Base-by-base conservation (phyloP, 1,139 yeast genomes). In the Suhomyces maxii region DNA sequence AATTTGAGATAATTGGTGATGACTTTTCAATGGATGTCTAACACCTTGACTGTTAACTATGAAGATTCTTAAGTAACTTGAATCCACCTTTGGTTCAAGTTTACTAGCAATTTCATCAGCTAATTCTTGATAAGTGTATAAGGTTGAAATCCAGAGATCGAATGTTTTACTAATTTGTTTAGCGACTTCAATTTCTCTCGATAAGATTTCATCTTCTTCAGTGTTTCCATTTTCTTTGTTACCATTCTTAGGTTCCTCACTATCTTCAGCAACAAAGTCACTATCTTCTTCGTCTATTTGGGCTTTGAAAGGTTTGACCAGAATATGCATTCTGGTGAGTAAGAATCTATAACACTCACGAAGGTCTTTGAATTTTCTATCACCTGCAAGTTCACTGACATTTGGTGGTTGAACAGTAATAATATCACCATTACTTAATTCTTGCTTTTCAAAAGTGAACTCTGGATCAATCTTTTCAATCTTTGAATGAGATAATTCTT, bases 361-460 rank as follows among this genome's bases (percentile, higher is more conserved):
- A 7, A 82, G 74, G 42, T 71, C 68, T 57, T 52, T 54, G 48
- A 65, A 64, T 32, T 50, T 60, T 26, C 46, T 42, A 23, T 50
- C 58, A 7, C 55, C 53, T 3, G 63, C 58, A 12, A 62, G 53
- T 8, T 58, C 54, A 9, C 55, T 54, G 1, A 55, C 58, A 39
- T 66, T 58, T 1, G 61, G 50, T 1, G 63, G 59, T 48, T 85
- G 85, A 43, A 86, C 77, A 28, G 87, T 74, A 12, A 91, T 65
- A 23, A 91, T 86, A 61, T 90, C 97, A 53, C 97, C 97, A 53
- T 79, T 83, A 13, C 77, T 76, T 34, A 91, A 66, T 59, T 90
- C 97, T 34, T 81, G 74, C 51, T 81, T 78, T 52, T 78, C 81
- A 53, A 86, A 80, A 0, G 86, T 71, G 36, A 69, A 65, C 6